These are phyloP conservation scores for Sphagnurus paluster DNA, from an alignment of 1,284 basidiomycete genomes.

Conservation along the genomic window DNA sequence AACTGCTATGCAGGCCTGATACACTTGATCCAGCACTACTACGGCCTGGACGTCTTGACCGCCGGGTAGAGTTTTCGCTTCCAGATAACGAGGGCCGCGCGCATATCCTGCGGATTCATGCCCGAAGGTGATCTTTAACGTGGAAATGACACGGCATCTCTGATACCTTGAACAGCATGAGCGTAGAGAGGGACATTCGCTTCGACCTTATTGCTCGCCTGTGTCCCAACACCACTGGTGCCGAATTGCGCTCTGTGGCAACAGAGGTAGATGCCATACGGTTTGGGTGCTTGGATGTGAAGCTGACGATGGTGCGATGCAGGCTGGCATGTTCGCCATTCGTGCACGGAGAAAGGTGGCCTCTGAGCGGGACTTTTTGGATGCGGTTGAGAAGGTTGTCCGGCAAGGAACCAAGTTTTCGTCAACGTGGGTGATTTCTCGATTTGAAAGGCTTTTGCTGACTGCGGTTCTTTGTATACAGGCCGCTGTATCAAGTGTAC, in stretches of 20 bases:
- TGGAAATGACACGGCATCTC: neutral
- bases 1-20: constrained; percentile 70
- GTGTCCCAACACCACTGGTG: constrained; percentile 98
- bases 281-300: constrained; percentile 2
- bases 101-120: constrained; percentile 96
- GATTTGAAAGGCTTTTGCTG: constrained; percentile 16
- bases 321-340: constrained; percentile 99
- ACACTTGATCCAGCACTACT: constrained; percentile 97
- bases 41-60: constrained; percentile 94
- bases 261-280: constrained; percentile 69
- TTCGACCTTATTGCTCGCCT: constrained; percentile 97
- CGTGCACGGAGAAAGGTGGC: constrained; percentile 96
- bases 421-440: constrained; percentile 63
- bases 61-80: constrained; percentile 93
- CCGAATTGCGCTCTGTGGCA: constrained; percentile 94
- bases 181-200: constrained; percentile 94
- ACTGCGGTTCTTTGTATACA: constrained; percentile 25
- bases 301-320: constrained; percentile 7
- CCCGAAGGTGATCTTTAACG: constrained; percentile 66
- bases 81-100: constrained; percentile 97
- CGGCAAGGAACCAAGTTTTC: constrained; percentile 96
- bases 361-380: constrained; percentile 96
- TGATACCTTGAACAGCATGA: constrained; percentile 72
- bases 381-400: constrained; percentile 98
- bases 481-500: constrained; percentile 74